A percentile compares a stretch with the other conserved stretches of the same genome.
Evolutionary conservation across 2,329 filamentous ascomycete genomes (phyloP).

Genomic region (Ophiocordyceps sinensis): DNA sequence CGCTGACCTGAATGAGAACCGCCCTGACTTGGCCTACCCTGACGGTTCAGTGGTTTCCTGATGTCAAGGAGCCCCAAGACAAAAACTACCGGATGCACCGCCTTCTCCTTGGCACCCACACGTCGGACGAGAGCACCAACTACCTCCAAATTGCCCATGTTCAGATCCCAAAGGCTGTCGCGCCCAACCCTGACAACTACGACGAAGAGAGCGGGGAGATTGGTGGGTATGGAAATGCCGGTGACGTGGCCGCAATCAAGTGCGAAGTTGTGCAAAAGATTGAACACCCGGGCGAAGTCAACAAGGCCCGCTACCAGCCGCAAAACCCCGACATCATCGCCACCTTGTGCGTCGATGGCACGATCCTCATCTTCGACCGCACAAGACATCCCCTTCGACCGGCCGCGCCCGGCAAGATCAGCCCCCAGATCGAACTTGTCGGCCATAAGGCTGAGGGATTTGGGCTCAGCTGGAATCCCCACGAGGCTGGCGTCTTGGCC

Average conservation of each 20-base stretch:
- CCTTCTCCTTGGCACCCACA: constrained; percentile 87
- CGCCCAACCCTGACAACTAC: constrained; percentile 67
- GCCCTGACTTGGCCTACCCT: constrained; percentile 95
- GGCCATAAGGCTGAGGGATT: constrained; percentile 87
- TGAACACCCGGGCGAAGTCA: constrained; percentile 90
- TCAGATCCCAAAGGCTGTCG: constrained; percentile 69
- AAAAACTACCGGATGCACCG: constrained; percentile 82
- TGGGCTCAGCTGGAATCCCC: constrained; percentile 83
- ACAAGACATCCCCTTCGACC: constrained; percentile 81
- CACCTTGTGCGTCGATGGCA: constrained; percentile 76
- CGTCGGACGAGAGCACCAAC: constrained; percentile 71
- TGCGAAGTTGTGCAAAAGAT: constrained; percentile 94
- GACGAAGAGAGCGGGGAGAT: constrained; percentile 88
- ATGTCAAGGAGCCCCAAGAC: constrained; percentile 75
- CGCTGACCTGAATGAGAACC: constrained; percentile 37
- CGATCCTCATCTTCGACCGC: constrained; percentile 85
- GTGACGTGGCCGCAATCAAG: constrained; percentile 58
- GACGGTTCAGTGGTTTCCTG: constrained; percentile 95
- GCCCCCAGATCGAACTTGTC: constrained; percentile 69
- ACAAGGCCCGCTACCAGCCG: constrained; percentile 95
- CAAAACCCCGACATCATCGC: constrained; percentile 96
- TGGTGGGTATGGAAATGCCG: constrained; percentile 73
- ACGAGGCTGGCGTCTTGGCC: constrained; percentile 64
- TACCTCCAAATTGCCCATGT: constrained; percentile 92
- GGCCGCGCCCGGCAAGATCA: constrained; percentile 45